Percentiles rank a stretch among this genome's conserved stretches.
Evolutionary conservation across 2,329 filamentous ascomycete genomes (phyloP).

Genomic region (Botrytis squamosa): DNA sequence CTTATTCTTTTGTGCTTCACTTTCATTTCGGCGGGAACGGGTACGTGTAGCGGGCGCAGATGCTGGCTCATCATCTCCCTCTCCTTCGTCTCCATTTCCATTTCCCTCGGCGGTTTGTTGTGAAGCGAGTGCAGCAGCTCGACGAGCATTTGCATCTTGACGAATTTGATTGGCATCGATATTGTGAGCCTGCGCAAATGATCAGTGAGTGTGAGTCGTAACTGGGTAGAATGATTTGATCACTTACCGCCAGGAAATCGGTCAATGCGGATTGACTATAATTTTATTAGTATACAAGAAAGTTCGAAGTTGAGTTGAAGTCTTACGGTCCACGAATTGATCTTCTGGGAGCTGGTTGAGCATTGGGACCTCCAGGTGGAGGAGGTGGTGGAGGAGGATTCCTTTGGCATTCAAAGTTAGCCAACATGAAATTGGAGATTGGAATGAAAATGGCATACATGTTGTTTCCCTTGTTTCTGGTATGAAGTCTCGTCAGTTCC

Average conservation of each 20-base stretch:
- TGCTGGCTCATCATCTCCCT: constrained; percentile 38
- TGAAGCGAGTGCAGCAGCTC: constrained; percentile 42
- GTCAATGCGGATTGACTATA: constrained; percentile 62
- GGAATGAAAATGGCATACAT: not conserved
- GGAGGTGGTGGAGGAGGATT: constrained; percentile 20
- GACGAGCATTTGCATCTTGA: constrained; percentile 49
- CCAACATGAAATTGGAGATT: not conserved
- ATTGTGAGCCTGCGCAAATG: constrained; percentile 61
- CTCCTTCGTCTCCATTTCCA: constrained; percentile 43
- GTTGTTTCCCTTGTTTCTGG: not conserved
- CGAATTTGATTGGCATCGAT: constrained; percentile 62
- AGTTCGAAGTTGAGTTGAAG: not conserved
- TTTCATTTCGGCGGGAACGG: constrained; percentile 30
- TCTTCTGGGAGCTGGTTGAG: constrained; percentile 4
- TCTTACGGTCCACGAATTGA: constrained; percentile 38
- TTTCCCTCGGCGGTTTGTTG: constrained; percentile 38
- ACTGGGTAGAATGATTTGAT: not conserved
- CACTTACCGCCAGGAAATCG: constrained; percentile 62
- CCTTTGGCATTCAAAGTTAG: not conserved
- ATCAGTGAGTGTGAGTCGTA: not conserved
- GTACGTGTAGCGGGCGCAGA: constrained; percentile 30
- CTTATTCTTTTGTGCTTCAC: constrained; percentile 36
- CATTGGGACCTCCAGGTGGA: constrained; percentile 15
- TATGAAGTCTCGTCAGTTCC: not conserved
- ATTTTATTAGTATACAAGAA: constrained; percentile 11